Base-by-base conservation (phyloP, 2,329 filamentous ascomycete genomes). In the Fusarium nygamai region DNA sequence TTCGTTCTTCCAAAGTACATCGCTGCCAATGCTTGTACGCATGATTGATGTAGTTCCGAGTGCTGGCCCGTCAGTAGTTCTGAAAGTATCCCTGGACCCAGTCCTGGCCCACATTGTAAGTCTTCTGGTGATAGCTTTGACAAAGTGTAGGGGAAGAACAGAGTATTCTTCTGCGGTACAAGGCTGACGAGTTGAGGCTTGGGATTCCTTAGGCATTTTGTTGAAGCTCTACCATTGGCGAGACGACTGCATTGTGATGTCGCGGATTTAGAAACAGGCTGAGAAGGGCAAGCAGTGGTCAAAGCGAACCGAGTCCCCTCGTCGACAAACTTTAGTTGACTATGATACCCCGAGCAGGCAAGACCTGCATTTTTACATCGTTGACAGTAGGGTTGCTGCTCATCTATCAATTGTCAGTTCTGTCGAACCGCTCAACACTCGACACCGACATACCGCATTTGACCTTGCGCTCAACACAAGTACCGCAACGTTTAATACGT, bases 401-500 rank as follows among this genome's bases (percentile, higher is more conserved):
- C 58, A 34, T 72, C 69, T 72, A 10, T 12, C 10, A 8, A 47
- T 20, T 1, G 33, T 71, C 17, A 61, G 31, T 36, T 24, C 22
- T 20, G 11, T 47, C 4, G 1, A 36, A 19, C 16, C 12, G 10
- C 17, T 29, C 5, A 14, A 9, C 17, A 8, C 36, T 29, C 41
- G 19, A 19, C 24, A 9, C 7, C 8, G 24, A 69, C 69, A 31
- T 31, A 72, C 69, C 69, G 47, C 69, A 72, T 47, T 72, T 72
- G 10, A 72, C 69, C 44, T 72, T 72, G 44, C 69, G 69, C n/a
- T 72, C 69, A n/a, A 69, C 56, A 33, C 69, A 72, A 41, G 69
- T 72, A 2, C 69, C 69, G 64, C 69, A 72, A 27, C 69, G 58
- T 36, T 68, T 72, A 11, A 72, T 64, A 11, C 69, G 69, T 69